A percentile compares a stretch with the other conserved stretches of the same genome.
These are phyloP conservation scores for Fraxinus greggii DNA, from an alignment of 305 asterid species.

Conservation along the genomic window DNA sequence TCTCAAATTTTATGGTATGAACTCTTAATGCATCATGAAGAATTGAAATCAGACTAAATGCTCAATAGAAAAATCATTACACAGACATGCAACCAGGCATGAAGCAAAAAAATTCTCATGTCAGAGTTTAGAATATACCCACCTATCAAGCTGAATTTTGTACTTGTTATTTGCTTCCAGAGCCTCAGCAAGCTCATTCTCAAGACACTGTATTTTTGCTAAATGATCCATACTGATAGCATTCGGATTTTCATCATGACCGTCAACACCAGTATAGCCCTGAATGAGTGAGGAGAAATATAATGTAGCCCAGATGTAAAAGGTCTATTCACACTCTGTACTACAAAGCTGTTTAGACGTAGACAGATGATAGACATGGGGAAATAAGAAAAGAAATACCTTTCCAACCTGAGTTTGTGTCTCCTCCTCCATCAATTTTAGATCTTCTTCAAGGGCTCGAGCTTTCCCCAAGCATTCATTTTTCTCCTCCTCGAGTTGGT, in stretches of 20 bases:
- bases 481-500: slow-evolving; percentile 63
- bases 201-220: slow-evolving; percentile 26
- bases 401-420: slow-evolving; percentile 31
- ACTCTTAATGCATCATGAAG: not conserved
- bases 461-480: slow-evolving; percentile 48
- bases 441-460: slow-evolving; percentile 51
- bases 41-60: not conserved
- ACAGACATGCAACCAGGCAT: not conserved
- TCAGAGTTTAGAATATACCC: not conserved
- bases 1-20: not conserved
- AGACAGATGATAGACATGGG: not conserved
- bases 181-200: slow-evolving; percentile 35
- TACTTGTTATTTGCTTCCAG: slow-evolving; percentile 31
- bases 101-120: not conserved
- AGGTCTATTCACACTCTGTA: not conserved
- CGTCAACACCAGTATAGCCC: slow-evolving; percentile 31
- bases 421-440: slow-evolving; percentile 45
- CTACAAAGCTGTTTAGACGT: not conserved
- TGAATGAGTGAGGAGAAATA: slow-evolving; percentile 24
- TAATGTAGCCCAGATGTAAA: not conserved
- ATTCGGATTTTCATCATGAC: slow-evolving; percentile 24
- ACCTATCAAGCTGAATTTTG: slow-evolving; percentile 53
- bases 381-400: slow-evolving; percentile 35
- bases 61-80: not conserved
- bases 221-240: slow-evolving; percentile 21